Evolutionary conservation across 1,284 basidiomycete genomes (phyloP), one percentile per base, ranked within the genome.

Genomic region (Xerocomus minutiporus): DNA sequence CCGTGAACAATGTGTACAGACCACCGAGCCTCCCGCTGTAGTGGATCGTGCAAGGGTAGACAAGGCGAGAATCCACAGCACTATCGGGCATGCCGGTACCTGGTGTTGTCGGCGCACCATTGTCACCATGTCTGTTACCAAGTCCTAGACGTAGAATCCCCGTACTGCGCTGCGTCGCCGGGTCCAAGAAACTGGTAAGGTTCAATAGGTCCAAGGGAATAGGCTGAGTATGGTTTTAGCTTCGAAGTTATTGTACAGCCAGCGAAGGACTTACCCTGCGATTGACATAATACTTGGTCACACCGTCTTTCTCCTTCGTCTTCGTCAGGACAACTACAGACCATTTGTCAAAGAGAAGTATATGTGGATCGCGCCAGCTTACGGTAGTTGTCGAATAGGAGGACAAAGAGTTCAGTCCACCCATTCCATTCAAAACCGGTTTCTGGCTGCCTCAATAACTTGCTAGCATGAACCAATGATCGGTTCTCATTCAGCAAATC

Each of bases 301-400:
- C 62, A 1, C 84, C 82, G 51, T 90, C 84, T 60, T 79, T 83
- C 60, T 90, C 86, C 64, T 84, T 86, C 2, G 83, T 73, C 68
- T 93, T 95, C 12, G 91, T 93, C 75, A 94, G 83, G 40, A 96
- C 90, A 63, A 95, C 92, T 93, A 65, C 8, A 52, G 32, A 40
- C 1, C 41, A 48, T 11, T 34, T 59, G 32, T 62, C 13, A 66
- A 38, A 28, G 11, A 26, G 6, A 29, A 32, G 32, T 26, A 28
- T 29, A 49, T 41, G 8, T 45, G 36, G 9, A 34, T 35, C 38
- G 35, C 28, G 35, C 4, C 31, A 23, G 75, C 89, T 69, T 61
- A 93, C 92, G 71, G 63, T 96, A 97, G 67, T 96, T 92, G 67
- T 97, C 95, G 66, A 97, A 96, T 4, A 97, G 74, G 53, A 97